These are phyloP conservation scores for Cotoneaster glaucophyllus DNA, from an alignment of 306 rosid species.

Conservation along the genomic window DNA sequence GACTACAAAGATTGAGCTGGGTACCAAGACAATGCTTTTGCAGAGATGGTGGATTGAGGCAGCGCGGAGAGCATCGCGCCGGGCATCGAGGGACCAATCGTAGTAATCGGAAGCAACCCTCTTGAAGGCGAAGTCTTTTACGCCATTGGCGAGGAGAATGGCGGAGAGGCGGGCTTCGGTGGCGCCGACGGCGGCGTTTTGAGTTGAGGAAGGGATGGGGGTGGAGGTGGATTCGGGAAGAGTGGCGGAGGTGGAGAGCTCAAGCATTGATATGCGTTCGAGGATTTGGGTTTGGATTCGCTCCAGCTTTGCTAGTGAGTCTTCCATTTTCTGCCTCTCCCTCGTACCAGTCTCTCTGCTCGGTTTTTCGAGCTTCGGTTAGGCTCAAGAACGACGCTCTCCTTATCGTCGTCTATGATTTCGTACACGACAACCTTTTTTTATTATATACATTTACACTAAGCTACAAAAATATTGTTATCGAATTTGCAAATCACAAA, in stretches of 20 bases:
- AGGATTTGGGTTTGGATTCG: constrained; percentile 37
- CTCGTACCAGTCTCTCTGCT: background rate
- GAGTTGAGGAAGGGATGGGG: background rate
- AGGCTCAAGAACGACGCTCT: background rate
- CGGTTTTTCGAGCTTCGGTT: background rate
- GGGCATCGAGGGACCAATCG: constrained; percentile 73
- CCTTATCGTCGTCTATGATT: background rate
- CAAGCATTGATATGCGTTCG: constrained; percentile 47
- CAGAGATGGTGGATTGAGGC: constrained; percentile 77
- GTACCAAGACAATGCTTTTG: constrained; percentile 87
- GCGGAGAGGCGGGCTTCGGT: constrained; percentile 66
- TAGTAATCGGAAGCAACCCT: constrained; percentile 68
- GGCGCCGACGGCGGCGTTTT: constrained; percentile 14
- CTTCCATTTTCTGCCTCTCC: constrained; percentile 26
- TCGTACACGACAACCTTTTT: background rate
- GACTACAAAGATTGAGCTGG: background rate
- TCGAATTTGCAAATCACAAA: too few relatives aligned
- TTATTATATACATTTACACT: too few relatives aligned
- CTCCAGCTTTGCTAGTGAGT: constrained; percentile 39
- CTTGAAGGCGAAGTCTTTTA: constrained; percentile 64
- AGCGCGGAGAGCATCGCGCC: constrained; percentile 63
- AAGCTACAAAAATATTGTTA: too few relatives aligned
- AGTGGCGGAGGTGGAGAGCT: constrained; percentile 11
- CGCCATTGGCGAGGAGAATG: constrained; percentile 44
- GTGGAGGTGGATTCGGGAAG: constrained; percentile 15